phyloP scores from a whole-genome alignment of 129 eudicot species.

The Flaveria bidentis region DNA sequence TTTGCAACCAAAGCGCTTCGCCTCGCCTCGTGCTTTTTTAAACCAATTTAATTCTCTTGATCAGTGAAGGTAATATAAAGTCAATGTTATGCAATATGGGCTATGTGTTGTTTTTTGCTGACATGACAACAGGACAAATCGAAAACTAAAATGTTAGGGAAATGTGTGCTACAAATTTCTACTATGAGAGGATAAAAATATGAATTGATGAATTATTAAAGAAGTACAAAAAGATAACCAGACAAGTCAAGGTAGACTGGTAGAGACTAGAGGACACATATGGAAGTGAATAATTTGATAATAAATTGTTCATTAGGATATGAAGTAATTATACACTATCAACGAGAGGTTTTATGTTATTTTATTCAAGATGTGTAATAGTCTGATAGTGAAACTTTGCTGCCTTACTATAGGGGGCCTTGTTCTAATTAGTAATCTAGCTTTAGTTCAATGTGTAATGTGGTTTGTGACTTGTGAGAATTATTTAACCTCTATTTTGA shows the following conservation, averaged over 20 bases:
- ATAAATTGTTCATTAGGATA: neutral
- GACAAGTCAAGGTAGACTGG: neutral
- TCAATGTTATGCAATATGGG: neutral
- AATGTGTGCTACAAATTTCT: neutral
- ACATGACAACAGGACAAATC: neutral
- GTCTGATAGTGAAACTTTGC: slow-evolving; percentile 1
- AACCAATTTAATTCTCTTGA: too few species aligned
- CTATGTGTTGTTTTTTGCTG: neutral
- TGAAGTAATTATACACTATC: neutral
- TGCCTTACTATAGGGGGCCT: neutral
- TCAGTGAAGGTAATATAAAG: slow-evolving; percentile 1
- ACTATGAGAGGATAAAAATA: neutral
- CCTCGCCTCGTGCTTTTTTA: too few species aligned
- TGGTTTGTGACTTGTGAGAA: slow-evolving; percentile 10
- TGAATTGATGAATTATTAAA: neutral
- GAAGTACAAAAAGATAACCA: neutral
- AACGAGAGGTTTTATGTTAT: neutral
- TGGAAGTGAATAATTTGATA: neutral
- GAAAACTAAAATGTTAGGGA: neutral
- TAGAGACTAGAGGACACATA: neutral
- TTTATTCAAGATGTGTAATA: slow-evolving; percentile 3
- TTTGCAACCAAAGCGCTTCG: too few species aligned
- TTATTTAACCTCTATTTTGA: neutral
- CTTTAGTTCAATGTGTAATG: slow-evolving; percentile 15
- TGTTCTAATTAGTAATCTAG: slow-evolving; percentile 1